Conservation (phyloP, 495 filamentous ascomycete species). For the Penicillium soppii region DNA sequence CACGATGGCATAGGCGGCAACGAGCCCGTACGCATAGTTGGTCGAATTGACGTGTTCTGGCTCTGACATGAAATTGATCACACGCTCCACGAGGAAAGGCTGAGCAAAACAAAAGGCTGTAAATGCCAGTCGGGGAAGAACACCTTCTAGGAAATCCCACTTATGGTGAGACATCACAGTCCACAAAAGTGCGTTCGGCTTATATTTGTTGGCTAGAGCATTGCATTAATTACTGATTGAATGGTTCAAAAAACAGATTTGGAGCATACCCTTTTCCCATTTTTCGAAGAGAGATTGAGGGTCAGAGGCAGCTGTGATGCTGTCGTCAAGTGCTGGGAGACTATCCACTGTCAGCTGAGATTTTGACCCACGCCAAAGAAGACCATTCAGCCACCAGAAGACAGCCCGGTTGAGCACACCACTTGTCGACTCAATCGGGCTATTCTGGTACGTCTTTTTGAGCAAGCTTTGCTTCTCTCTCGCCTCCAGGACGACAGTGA, state of each 20-base stretch:
- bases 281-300: constrained; percentile 32
- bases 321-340: constrained; percentile 40
- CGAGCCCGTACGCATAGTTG: constrained; percentile 51
- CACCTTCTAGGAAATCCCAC: constrained; percentile 37
- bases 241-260: background rate
- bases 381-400: constrained; percentile 55
- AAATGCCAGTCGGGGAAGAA: constrained; percentile 48
- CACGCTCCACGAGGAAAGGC: constrained; percentile 57
- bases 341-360: constrained; percentile 39
- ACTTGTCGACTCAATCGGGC: constrained; percentile 52
- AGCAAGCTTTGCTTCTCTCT: constrained; percentile 49
- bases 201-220: constrained; percentile 19
- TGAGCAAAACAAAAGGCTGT: constrained; percentile 59
- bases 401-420: constrained; percentile 47
- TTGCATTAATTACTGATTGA: background rate
- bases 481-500: constrained; percentile 49
- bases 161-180: constrained; percentile 33
- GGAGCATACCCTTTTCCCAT: constrained; percentile 31
- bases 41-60: constrained; percentile 25
- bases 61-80: constrained; percentile 41
- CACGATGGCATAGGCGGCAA: constrained; percentile 56
- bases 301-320: constrained; percentile 31
- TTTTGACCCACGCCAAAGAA: constrained; percentile 47
- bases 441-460: constrained; percentile 28
- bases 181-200: constrained; percentile 38